A percentile compares a stretch with the other conserved stretches of the same genome.
phyloP scores from a whole-genome alignment of 805 yeast species.

The Candida jianshihensis region DNA sequence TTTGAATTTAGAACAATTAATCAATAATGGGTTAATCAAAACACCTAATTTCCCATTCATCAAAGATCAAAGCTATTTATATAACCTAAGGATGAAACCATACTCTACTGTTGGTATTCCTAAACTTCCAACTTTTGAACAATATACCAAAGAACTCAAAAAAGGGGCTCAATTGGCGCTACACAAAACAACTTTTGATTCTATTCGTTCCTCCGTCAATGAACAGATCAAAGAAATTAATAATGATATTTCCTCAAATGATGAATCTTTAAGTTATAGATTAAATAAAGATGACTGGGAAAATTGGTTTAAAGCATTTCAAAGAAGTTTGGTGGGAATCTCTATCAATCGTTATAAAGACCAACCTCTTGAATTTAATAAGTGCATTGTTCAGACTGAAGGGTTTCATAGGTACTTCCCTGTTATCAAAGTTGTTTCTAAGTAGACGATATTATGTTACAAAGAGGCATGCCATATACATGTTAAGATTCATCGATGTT shows the following conservation, averaged over 20 bases:
- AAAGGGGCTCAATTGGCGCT: too few relatives aligned
- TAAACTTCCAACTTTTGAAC: slow-evolving; percentile 35
- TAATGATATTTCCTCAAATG: slow-evolving; percentile 16
- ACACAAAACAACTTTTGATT: too few relatives aligned
- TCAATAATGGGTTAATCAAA: slow-evolving; percentile 20
- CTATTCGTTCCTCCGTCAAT: slow-evolving; percentile 4
- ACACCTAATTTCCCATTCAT: slow-evolving; percentile 22
- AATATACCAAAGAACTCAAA: slow-evolving; percentile 19
- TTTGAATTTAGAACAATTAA: slow-evolving; percentile 24
- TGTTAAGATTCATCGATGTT: too few relatives aligned
- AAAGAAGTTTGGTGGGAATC: slow-evolving; percentile 26
- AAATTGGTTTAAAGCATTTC: slow-evolving; percentile 23
- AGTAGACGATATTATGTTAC: background rate
- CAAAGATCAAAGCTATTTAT: slow-evolving; percentile 28
- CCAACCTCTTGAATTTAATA: slow-evolving; percentile 3
- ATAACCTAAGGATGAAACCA: slow-evolving; percentile 65
- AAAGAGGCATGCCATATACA: background rate
- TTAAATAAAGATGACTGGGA: slow-evolving; percentile 25
- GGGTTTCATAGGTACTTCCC: slow-evolving; percentile 45
- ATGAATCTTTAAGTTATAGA: slow-evolving; percentile 19
- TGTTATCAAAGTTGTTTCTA: slow-evolving; percentile 18
- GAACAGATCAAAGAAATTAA: slow-evolving; percentile 7
- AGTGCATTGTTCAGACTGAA: slow-evolving; percentile 23
- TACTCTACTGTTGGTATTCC: slow-evolving; percentile 80
- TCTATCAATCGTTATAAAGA: slow-evolving; percentile 8